Evolutionary conservation across 768 basidiomycete genomes (phyloP), one percentile per base, ranked within the genome.

Genomic region (Psilocybe tampanensis): DNA sequence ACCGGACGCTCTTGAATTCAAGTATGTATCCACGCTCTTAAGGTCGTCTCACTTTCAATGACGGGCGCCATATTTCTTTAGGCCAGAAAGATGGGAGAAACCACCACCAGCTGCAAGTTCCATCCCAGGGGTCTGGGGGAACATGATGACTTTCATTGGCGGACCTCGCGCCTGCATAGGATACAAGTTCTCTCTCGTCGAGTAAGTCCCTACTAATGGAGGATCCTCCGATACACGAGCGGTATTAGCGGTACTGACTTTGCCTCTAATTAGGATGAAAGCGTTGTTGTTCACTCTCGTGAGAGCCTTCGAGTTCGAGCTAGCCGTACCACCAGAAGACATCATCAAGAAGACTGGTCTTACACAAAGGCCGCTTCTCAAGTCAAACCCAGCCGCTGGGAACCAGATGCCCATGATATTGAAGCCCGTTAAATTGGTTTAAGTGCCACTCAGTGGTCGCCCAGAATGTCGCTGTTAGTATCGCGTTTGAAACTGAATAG

Each of bases 101-200:
- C 33, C 75, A 8, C 84, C 86, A 0, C 76, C 79, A 18, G 72
- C 71, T 1, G 78, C 73, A 1, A 64, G 65, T 3, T 55, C 65
- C 0, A 70, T 89, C 19, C 88, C 88, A 4, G 83, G 86, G 6
- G 75, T 88, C 0, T 87, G 81, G 80, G 77, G 81, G 8, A 79
- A 86, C 62, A 64, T 84, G 59, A 64, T 88, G 33, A 79, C 83
- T 0, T 90, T 90, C 76, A 61, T 86, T 2, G 85, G 84, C 32
- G 88, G 88, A 5, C 83, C 85, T 13, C 77, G 79, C 18, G 78
- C 85, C 0, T 90, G 88, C 58, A 88, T 89, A 33, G 86, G 86
- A 0, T 88, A 82, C 65, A 79, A 83, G 3, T 89, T 89, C 65
- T 76, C 88, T 13, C 67, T 88, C 19, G 72, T 81, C 15, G 85